Evolutionary conservation across 2,329 filamentous ascomycete genomes (phyloP), one percentile per base, ranked within the genome.

Genomic region (Hypoxylon sp.): DNA sequence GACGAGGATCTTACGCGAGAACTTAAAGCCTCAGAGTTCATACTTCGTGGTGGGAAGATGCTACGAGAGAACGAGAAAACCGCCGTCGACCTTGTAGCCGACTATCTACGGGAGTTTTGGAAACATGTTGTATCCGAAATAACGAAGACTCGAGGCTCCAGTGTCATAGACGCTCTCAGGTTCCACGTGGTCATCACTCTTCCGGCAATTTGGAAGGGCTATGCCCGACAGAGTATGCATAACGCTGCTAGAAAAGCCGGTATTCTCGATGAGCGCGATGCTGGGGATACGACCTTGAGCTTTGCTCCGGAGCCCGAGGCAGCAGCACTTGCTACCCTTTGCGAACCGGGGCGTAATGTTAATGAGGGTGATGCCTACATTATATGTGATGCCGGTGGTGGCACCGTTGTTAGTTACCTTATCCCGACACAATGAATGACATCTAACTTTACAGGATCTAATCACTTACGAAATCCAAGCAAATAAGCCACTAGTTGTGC

Each of bases 201-300:
- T 22, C 68, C 68, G 1, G 67, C 67, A 0, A 65, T 69, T 17
- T 69, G 67, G 68, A 41, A 50, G 1, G 60, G 62, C 3, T 56
- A 64, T 10, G 58, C 67, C 0, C 56, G 74, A 0, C 49, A 74
- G 0, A 72, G 78, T 0, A 82, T 84, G 80, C 63, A 70, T 0
- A 48, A 74, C 0, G 81, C 80, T 0, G 73, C 75, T 0, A 34
- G 64, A 0, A 17, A 50, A 0, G 78, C 81, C 0, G 81, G 81
- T 0, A 77, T 84, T 2, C 65, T 81, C 0, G 57, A 69, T 0
- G 7, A 37, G 0, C 68, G 76, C 0, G 4, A 49, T 0, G 70
- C 70, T 1, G 77, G 75, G 0, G 32, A 70, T 0, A 81, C 81
- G 0, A 71, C 48, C 10, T 17, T 57, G 2, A 57, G 32, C 13